These are phyloP conservation scores for Cordia subcordata DNA, from an alignment of 257 asterid genomes.

Conservation along the genomic window DNA sequence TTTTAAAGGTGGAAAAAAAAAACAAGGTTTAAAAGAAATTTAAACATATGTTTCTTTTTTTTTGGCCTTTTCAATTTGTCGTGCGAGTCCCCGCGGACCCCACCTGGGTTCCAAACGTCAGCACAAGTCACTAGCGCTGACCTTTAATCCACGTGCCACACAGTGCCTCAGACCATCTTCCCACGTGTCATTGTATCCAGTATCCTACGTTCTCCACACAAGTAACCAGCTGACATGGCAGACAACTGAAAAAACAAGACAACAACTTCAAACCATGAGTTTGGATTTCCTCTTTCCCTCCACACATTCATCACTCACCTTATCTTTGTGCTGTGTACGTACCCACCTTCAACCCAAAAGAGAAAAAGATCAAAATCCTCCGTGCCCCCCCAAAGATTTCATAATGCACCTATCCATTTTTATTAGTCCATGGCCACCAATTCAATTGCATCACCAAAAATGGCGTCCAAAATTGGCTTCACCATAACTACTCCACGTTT, in stretches of 20 bases:
- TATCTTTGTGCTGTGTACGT: slow-evolving; percentile 51
- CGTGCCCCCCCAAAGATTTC: slow-evolving; percentile 11
- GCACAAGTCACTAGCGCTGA: no score
- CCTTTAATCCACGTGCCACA: no score
- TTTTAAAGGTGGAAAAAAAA: no score
- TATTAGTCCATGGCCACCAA: not conserved
- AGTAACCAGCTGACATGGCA: slow-evolving; percentile 8
- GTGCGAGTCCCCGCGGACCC: no score
- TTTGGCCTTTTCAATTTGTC: no score
- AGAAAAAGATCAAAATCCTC: slow-evolving; percentile 29
- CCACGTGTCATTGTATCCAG: not conserved
- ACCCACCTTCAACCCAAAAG: slow-evolving; percentile 20
- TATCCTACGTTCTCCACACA: not conserved
- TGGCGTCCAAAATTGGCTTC: slow-evolving; percentile 70
- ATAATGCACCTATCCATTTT: slow-evolving; percentile 32
- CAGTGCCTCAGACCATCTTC: not conserved
- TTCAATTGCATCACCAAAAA: slow-evolving; percentile 25
- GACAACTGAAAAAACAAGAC: slow-evolving; percentile 17
- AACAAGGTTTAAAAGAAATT: no score
- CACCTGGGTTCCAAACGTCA: no score
- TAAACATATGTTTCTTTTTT: no score
- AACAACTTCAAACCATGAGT: slow-evolving; percentile 3
- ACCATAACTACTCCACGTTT: slow-evolving; percentile 39
- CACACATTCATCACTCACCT: slow-evolving; percentile 63
- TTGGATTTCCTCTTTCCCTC: slow-evolving; percentile 54